Conservation (phyloP, 2,329 filamentous ascomycete species). For the Trichoderma semiorbis region DNA sequence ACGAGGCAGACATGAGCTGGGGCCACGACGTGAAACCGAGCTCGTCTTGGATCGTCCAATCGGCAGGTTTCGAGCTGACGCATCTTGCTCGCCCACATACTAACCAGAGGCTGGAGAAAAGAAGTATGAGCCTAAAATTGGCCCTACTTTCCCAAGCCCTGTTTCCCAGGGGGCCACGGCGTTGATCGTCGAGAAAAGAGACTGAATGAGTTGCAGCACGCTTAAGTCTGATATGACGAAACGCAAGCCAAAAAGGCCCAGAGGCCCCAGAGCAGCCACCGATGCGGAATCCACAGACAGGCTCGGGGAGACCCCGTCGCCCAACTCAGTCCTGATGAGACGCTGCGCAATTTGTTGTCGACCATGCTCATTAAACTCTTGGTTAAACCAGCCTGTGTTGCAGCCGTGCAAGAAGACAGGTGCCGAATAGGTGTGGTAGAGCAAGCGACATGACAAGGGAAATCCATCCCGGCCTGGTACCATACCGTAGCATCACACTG, state of each 20-base stretch:
- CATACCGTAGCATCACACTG: neutral
- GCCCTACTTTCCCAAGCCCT: neutral
- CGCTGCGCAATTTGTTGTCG: neutral
- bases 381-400: neutral
- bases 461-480: constrained; percentile 1
- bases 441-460: constrained; percentile 8
- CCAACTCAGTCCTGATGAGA: neutral
- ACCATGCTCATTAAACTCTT: neutral
- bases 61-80: neutral
- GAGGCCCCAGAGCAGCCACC: neutral
- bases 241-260: neutral
- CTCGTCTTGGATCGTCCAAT: constrained; percentile 15
- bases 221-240: neutral
- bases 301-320: neutral
- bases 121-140: neutral
- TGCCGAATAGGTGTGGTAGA: neutral
- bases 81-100: neutral
- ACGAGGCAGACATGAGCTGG: constrained; percentile 19
- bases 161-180: neutral
- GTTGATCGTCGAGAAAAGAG: neutral
- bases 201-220: neutral
- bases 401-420: neutral
- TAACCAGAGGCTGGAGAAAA: neutral
- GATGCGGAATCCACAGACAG: neutral
- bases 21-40: constrained; percentile 22